phyloP scores from a whole-genome alignment of 169 alveolate species.

The Perkinsus olseni region DNA sequence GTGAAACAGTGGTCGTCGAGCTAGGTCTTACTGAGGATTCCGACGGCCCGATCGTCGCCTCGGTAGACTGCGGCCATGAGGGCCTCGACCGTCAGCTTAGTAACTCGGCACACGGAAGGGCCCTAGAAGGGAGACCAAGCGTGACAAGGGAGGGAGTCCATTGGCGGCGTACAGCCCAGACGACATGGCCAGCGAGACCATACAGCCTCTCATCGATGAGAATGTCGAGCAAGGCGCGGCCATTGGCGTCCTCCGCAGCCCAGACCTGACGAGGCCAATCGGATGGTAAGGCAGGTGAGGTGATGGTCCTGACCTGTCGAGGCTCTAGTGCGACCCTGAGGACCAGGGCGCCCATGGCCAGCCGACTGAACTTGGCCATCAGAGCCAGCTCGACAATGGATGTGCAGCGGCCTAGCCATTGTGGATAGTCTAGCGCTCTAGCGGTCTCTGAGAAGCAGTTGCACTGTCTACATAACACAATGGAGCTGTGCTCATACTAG shows the following conservation, averaged over 20 bases:
- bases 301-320: background rate
- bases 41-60: background rate
- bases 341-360: background rate
- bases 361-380: background rate
- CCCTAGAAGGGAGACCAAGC: background rate
- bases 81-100: background rate
- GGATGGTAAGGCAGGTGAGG: background rate
- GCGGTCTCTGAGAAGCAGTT: background rate
- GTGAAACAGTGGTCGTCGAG: background rate
- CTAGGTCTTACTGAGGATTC: background rate
- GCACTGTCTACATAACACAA: no score
- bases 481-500: no score
- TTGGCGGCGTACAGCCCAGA: background rate
- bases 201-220: background rate
- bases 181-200: background rate
- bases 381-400: background rate
- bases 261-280: background rate
- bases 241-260: background rate
- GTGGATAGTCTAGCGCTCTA: background rate
- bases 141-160: background rate
- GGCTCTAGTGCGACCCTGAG: background rate
- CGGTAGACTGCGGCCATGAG: background rate
- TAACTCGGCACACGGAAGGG: background rate
- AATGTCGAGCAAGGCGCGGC: background rate
- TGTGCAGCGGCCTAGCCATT: background rate